phyloP scores from a whole-genome alignment of 345 rosid genomes.

The Eucalyptus polybractea region DNA sequence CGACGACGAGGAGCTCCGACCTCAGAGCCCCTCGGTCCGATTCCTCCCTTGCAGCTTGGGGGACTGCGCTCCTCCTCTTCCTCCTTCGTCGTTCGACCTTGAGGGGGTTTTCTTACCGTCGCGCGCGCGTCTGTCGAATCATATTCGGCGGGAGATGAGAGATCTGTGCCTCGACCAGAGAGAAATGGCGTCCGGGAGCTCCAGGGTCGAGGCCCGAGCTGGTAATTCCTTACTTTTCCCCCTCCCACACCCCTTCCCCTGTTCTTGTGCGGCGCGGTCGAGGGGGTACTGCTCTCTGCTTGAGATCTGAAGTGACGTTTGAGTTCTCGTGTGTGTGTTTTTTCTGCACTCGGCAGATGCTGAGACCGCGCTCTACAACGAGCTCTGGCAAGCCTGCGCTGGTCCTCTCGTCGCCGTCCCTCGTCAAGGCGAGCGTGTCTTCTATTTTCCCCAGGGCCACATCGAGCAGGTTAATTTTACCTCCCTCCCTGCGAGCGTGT shows the following conservation, averaged over 20 bases:
- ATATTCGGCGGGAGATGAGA: background rate
- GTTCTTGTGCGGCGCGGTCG: background rate
- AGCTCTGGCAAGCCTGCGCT: conserved; percentile 95
- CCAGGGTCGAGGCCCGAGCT: background rate
- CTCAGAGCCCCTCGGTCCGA: background rate
- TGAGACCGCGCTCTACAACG: conserved; percentile 54
- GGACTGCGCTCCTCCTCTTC: background rate
- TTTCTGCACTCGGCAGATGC: conserved; percentile 14
- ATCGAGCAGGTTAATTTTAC: conserved; percentile 60
- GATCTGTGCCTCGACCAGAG: conserved; percentile 15
- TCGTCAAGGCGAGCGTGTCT: conserved; percentile 60
- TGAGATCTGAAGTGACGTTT: background rate
- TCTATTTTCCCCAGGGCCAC: conserved; percentile 89
- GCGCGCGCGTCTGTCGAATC: background rate
- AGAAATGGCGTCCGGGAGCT: conserved; percentile 9
- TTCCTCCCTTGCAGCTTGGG: background rate
- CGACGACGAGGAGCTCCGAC: background rate
- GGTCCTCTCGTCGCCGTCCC: conserved; percentile 83
- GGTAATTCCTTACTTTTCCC: background rate
- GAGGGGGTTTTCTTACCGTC: background rate
- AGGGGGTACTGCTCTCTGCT: background rate
- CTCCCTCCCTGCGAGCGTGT: background rate
- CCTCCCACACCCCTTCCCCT: background rate
- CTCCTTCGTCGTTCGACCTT: background rate
- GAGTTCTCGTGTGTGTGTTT: background rate